Evolutionary conservation across 305 asterid species (phyloP), one percentile per base, ranked within the genome.

Genomic region (Solanum hybrid): DNA sequence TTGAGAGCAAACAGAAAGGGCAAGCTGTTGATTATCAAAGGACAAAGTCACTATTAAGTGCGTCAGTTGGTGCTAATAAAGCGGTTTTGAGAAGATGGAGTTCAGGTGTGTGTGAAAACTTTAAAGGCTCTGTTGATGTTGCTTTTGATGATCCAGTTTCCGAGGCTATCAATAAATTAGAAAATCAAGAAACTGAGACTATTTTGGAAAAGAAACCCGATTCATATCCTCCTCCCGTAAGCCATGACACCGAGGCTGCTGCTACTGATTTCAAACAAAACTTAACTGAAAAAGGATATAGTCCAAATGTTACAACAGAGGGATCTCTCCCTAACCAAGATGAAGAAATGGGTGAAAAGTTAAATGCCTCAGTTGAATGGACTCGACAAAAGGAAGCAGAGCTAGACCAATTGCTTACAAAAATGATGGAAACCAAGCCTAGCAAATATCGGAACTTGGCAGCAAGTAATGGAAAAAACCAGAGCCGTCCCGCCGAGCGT

Each of bases 31-130:
- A 94, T 91, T 89, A 89, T 91, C 97, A 93, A 91, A 97, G 96
- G 91, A 91, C 95, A 18, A 93, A 80, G 89, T 89, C 97, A 79
- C 89, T 92, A 90, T 84, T 93, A 91, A 94, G 86, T 85, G 95
- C 92, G 84, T 91, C 96, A 33, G 81, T 93, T 89, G 96, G 93
- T 91, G 92, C 98, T 77, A 96, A 92, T 87, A 97, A 97, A 91
- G 89, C 98, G 73, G 98, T 98, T 14, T 91, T 97, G 92, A 95
- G 99, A 93, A 96, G 99, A 93, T 98, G 99, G 99, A 98, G 99
- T 90, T 90, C 98, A 31, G 97, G 98, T 76, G 92, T 92, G 88
- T 93, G 97, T 74, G 97, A 94, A 90, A 92, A 87, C 82, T 90
- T 94, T n/a, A 92, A 51, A 51, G 86, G 87, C 87, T 90, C 93